Evolutionary conservation across 2,329 filamentous ascomycete species (phyloP).

Genomic region (Fusarium papillatum): DNA sequence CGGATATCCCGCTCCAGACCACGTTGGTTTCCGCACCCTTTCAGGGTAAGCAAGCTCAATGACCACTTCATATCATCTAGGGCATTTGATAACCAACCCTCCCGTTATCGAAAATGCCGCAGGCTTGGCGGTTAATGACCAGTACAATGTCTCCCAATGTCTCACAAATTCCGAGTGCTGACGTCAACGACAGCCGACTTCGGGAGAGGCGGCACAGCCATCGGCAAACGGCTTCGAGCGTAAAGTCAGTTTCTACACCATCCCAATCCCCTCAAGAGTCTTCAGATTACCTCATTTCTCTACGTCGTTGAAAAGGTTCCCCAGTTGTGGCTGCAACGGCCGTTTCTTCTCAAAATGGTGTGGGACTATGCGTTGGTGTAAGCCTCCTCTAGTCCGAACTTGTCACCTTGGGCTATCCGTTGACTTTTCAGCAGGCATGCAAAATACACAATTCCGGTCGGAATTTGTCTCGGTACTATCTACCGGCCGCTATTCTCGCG

Average conservation of each 20-base stretch:
- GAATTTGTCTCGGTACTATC: constrained; percentile 19
- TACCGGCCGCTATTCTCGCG: constrained; percentile 32
- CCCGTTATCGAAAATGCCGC: not conserved
- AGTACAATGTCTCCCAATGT: constrained; percentile 9
- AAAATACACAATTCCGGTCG: constrained; percentile 40
- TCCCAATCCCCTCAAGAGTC: not conserved
- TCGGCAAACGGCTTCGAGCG: constrained; percentile 1
- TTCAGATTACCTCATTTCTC: not conserved
- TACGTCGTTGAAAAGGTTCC: not conserved
- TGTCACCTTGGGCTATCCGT: no score
- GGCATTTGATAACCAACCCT: not conserved
- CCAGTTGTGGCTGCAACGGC: not conserved
- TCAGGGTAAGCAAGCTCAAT: not conserved
- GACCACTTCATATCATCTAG: not conserved
- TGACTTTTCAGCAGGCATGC: constrained; percentile 26
- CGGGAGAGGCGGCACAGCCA: constrained; percentile 12
- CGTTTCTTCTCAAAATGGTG: constrained; percentile 35
- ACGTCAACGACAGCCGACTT: constrained; percentile 36
- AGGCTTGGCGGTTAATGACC: constrained; percentile 19
- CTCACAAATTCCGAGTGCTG: constrained; percentile 26
- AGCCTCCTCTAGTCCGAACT: no score
- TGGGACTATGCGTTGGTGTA: constrained; percentile 43
- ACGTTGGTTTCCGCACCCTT: not conserved
- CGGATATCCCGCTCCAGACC: not conserved
- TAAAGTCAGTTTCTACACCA: not conserved